These are phyloP conservation scores for Fraxinus angustifolia DNA, from an alignment of 305 asterid genomes.

Conservation along the genomic window DNA sequence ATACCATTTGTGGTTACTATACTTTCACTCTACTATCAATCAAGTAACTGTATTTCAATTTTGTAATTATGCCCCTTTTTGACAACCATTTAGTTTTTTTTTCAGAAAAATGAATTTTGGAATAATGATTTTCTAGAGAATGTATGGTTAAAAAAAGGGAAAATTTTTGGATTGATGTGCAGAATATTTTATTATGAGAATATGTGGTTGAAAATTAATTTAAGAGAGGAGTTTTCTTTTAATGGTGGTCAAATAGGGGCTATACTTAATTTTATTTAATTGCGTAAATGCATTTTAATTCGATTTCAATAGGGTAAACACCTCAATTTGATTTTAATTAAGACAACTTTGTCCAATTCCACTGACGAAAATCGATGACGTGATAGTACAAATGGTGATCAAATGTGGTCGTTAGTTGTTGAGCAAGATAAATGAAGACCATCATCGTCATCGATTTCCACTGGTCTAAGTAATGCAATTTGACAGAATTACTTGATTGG, in stretches of 20 bases:
- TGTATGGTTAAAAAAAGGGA: no score
- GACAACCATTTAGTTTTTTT: no score
- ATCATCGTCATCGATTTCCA: neutral
- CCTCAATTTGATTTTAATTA: neutral
- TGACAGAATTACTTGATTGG: neutral
- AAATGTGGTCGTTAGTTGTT: neutral
- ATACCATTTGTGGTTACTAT: neutral
- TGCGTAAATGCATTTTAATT: no score
- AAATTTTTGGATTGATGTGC: no score
- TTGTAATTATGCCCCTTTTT: neutral
- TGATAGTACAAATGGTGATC: neutral
- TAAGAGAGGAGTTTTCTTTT: no score
- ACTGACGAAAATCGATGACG: neutral
- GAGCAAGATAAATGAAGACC: neutral
- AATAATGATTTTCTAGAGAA: no score
- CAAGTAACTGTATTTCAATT: neutral
- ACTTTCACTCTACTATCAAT: neutral
- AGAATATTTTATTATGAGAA: no score
- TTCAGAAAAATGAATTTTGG: no score
- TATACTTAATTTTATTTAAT: neutral
- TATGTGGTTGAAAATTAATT: no score
- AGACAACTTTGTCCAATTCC: neutral
- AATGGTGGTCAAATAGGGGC: no score
- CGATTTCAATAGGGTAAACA: neutral
- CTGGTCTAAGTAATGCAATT: neutral